phyloP scores from a whole-genome alignment of 2,329 filamentous ascomycete genomes.

The Exophiala xenobiotica region DNA sequence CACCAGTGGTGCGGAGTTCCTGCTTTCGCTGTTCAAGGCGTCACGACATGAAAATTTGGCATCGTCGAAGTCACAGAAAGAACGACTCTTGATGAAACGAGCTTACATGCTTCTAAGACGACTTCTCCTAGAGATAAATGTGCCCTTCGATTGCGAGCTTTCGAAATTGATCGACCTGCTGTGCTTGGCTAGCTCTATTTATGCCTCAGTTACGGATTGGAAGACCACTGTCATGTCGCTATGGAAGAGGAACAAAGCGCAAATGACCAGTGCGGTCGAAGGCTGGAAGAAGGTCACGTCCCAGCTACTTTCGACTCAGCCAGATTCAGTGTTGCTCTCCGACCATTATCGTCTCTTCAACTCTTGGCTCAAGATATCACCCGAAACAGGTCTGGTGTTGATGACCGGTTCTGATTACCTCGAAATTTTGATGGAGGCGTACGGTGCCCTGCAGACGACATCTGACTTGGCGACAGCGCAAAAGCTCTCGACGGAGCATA shows the following conservation, averaged over 20 bases:
- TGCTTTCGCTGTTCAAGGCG: slow-evolving; percentile 21
- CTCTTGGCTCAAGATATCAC: slow-evolving; percentile 40
- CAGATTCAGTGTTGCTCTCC: slow-evolving; percentile 31
- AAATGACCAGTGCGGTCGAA: slow-evolving; percentile 18
- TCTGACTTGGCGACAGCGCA: slow-evolving; percentile 47
- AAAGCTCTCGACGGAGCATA: slow-evolving; percentile 67
- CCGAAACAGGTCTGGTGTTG: slow-evolving; percentile 58
- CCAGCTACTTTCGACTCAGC: slow-evolving; percentile 18
- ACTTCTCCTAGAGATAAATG: slow-evolving; percentile 47
- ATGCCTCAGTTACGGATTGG: slow-evolving; percentile 20
- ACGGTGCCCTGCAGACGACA: slow-evolving; percentile 55
- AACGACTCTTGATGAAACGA: slow-evolving; percentile 56
- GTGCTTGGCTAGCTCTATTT: slow-evolving; percentile 17
- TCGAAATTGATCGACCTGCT: slow-evolving; percentile 21
- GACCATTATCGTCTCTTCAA: slow-evolving; percentile 36
- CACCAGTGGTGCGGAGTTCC: slow-evolving; percentile 19
- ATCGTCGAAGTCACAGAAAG: slow-evolving; percentile 16
- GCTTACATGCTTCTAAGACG: slow-evolving; percentile 65
- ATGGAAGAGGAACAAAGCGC: slow-evolving; percentile 21
- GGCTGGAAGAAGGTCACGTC: slow-evolving; percentile 15
- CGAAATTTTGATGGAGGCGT: slow-evolving; percentile 62
- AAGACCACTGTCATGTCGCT: slow-evolving; percentile 14
- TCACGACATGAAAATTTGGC: neutral
- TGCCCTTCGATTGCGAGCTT: slow-evolving; percentile 12
- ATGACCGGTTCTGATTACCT: slow-evolving; percentile 85